These are phyloP conservation scores for Hamigera avellanea DNA, from an alignment of 495 filamentous ascomycete genomes.

Conservation along the genomic window DNA sequence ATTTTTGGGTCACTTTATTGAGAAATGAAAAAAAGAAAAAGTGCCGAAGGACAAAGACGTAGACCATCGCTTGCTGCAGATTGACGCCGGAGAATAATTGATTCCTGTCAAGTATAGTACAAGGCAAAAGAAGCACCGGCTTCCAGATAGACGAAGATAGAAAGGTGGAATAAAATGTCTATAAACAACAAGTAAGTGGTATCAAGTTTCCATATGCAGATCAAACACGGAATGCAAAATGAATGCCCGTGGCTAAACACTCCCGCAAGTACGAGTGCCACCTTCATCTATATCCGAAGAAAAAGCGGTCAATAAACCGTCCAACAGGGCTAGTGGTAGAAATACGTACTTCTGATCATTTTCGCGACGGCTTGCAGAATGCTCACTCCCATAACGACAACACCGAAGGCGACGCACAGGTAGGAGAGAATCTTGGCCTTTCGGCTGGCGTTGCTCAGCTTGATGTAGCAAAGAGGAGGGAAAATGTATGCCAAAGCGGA, in stretches of 20 bases:
- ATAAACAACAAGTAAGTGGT: too few species aligned
- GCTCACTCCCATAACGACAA: conserved; percentile 74
- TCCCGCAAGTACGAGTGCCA: conserved; percentile 15
- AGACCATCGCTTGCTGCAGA: too few species aligned
- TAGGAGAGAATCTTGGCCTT: conserved; percentile 66
- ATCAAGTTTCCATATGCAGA: too few species aligned
- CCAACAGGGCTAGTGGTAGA: neutral
- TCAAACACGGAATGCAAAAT: neutral
- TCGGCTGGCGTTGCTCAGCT: conserved; percentile 56
- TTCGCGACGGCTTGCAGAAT: conserved; percentile 62
- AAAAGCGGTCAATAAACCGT: neutral
- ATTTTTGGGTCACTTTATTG: too few species aligned
- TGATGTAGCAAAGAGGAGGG: conserved; percentile 90
- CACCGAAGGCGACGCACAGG: conserved; percentile 62
- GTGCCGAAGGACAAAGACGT: too few species aligned
- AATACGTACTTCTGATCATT: conserved; percentile 39
- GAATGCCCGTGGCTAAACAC: conserved; percentile 4
- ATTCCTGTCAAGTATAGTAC: too few species aligned
- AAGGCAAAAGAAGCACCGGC: too few species aligned
- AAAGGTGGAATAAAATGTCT: too few species aligned
- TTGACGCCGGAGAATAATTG: too few species aligned
- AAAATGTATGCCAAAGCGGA: conserved; percentile 91
- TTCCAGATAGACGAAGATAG: too few species aligned
- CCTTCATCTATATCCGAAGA: conserved; percentile 18
- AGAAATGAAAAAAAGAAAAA: too few species aligned